Base-by-base conservation (phyloP, 2,329 filamentous ascomycete species). In the Trichoderma simmonsii region DNA sequence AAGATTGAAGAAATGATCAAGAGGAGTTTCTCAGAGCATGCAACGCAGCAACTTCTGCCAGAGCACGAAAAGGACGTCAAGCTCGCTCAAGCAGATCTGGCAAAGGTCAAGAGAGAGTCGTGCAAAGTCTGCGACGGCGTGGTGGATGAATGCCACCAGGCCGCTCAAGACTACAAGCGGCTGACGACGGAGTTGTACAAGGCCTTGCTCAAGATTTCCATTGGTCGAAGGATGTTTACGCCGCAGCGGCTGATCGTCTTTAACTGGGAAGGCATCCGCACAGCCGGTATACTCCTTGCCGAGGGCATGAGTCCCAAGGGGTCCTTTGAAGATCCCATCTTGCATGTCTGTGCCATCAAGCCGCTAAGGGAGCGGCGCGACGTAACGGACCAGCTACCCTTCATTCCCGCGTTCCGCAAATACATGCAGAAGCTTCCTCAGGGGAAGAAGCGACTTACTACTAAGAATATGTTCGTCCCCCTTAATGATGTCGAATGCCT, bases 1-100 rank as follows among this genome's bases (percentile, higher is more conserved):
- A 98, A 98, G 84, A 98, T 99, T 76, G 96, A 99, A 81, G 96
- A 99, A 82, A 99, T 99, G 96, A 99, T 99, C 85, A 99, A 99
- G 87, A 92, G 96, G 75, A 98, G 95, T 81, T 99, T 99, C 85
- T 98, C 95, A 67, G 96, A 99, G 81, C 96, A 99, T 82, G 95
- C 95, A 28, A 98, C 95, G 0, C 96, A 99, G 79, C 95, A 97
- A 74, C 83, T 98, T 14, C 85, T 98, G 1, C 96, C 96, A 0
- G 95, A 98, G 81, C 95, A 98, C 77, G 95, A 99, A 82, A 97
- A 97, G 81, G 92, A 94, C 72, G 94, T 99, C 73, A 94, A 95
- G 80, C 77, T 97, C 3, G 97, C 95, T 0, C 95, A 99, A 80
- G 95, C 93, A 4, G 95, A 97, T 82, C 83, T 99, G 71, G 94